A percentile compares a stretch with the other conserved stretches of the same genome.
phyloP scores from a whole-genome alignment of 352 stramenopile genomes.

The Globisporangium spinosum region DNA sequence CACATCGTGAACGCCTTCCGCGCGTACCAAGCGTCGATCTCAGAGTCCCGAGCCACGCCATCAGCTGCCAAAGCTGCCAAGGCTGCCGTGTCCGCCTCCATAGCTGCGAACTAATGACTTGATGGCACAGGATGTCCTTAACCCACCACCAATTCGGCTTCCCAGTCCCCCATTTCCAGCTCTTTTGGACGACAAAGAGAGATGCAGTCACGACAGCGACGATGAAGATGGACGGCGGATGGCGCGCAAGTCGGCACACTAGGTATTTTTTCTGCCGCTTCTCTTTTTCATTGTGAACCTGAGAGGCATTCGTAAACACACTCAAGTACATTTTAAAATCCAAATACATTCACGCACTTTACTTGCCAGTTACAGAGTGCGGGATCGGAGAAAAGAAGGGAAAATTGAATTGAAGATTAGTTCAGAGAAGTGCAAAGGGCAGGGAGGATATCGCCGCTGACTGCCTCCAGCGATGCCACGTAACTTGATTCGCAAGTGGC shows the following conservation, averaged over 20 bases:
- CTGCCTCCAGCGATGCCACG: too few species aligned
- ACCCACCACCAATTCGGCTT: neutral
- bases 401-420: neutral
- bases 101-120: constrained; percentile 28
- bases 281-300: constrained; percentile 8
- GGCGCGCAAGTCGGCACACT: neutral
- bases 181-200: constrained; percentile 16
- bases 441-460: too few species aligned
- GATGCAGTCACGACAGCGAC: neutral
- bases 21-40: constrained; percentile 49
- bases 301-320: constrained; percentile 8
- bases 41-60: constrained; percentile 38
- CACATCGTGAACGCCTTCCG: constrained; percentile 70
- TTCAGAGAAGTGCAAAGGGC: too few species aligned
- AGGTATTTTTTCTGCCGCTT: constrained; percentile 7
- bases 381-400: neutral
- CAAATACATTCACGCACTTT: constrained; percentile 3
- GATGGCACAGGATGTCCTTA: neutral
- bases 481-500: too few species aligned
- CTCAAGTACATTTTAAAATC: constrained; percentile 9
- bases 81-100: constrained; percentile 39
- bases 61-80: constrained; percentile 34
- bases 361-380: neutral
- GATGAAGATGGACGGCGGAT: neutral
- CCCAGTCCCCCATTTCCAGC: neutral